Percentiles rank a stretch among this genome's conserved stretches.
Evolutionary conservation across 208 protist genomes (phyloP).

Genomic region (Acanthamoeba lugdunensis): DNA sequence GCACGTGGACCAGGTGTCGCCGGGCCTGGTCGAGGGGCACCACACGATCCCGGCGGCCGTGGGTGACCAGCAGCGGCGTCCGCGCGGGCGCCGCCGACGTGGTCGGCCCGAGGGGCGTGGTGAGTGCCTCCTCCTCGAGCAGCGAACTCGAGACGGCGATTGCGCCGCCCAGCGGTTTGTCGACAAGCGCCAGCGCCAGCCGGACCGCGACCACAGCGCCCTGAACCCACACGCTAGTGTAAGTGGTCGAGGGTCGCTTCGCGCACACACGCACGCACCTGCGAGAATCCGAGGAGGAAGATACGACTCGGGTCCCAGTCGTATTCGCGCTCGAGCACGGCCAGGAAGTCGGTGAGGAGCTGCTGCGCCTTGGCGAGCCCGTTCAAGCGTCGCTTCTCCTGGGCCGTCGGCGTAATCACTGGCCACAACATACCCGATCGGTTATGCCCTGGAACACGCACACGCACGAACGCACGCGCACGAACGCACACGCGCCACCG

Average conservation of each 20-base stretch:
- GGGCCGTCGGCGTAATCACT: conserved; percentile 40
- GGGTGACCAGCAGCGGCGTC: conserved; percentile 37
- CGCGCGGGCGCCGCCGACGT: not conserved
- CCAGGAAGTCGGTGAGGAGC: conserved; percentile 5
- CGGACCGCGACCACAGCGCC: conserved; percentile 39
- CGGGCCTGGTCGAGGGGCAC: conserved; percentile 11
- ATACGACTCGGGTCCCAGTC: not conserved
- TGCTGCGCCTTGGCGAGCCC: conserved; percentile 19
- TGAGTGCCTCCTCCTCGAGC: conserved; percentile 34
- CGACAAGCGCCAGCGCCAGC: not conserved
- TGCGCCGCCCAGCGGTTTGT: conserved; percentile 2
- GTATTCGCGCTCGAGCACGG: conserved; percentile 8
- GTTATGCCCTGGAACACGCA: no score
- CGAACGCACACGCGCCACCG: not conserved
- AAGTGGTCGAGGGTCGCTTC: not conserved
- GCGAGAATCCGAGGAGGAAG: conserved; percentile 62
- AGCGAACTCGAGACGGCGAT: conserved; percentile 48
- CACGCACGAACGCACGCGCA: no score
- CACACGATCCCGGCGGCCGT: conserved; percentile 1
- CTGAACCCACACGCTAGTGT: not conserved
- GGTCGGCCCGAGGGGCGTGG: not conserved
- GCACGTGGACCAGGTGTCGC: not conserved
- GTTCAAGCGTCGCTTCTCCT: conserved; percentile 43
- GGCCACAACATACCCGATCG: not conserved
- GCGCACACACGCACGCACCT: not conserved